Evolutionary conservation across 148 eudicot genomes (phyloP).

Genomic region (Chenopodium suecicum): DNA sequence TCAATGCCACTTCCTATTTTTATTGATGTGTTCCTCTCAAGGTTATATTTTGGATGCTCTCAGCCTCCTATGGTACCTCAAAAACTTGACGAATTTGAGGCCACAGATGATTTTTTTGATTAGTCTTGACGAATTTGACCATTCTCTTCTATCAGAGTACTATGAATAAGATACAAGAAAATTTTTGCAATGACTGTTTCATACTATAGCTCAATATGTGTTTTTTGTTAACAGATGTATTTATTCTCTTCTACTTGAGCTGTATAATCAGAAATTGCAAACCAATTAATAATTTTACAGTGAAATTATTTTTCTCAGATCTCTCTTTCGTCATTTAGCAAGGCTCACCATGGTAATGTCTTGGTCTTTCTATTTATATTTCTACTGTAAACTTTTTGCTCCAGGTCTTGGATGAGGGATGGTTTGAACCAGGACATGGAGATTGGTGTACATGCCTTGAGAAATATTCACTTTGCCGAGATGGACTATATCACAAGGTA

Average conservation of each 20-base stretch:
- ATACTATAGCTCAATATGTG: not conserved
- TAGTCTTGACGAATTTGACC: not conserved
- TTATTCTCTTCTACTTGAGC: not conserved
- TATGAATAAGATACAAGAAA: too few relatives aligned
- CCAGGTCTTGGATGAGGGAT: conserved; percentile 76
- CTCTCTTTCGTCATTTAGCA: not conserved
- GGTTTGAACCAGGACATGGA: conserved; percentile 97
- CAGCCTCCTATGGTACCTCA: not conserved
- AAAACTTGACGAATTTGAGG: not conserved
- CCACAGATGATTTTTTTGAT: not conserved
- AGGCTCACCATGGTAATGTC: not conserved
- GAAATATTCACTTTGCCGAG: conserved; percentile 81
- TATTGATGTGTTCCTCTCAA: not conserved
- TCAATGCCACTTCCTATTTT: not conserved
- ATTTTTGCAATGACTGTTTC: not conserved
- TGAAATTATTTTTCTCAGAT: conserved; percentile 5
- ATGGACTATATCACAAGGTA: conserved; percentile 96
- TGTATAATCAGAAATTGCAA: not conserved
- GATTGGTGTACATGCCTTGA: conserved; percentile 96
- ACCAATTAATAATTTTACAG: not conserved
- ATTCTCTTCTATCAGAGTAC: not conserved
- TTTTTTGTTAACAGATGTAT: not conserved
- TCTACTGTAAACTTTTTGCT: conserved; percentile 19
- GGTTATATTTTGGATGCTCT: not conserved
- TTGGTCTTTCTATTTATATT: not conserved